A percentile compares a stretch with the other conserved stretches of the same genome.
phyloP scores from a whole-genome alignment of 75 land plant species.

The Ceratopteris richardii region DNA sequence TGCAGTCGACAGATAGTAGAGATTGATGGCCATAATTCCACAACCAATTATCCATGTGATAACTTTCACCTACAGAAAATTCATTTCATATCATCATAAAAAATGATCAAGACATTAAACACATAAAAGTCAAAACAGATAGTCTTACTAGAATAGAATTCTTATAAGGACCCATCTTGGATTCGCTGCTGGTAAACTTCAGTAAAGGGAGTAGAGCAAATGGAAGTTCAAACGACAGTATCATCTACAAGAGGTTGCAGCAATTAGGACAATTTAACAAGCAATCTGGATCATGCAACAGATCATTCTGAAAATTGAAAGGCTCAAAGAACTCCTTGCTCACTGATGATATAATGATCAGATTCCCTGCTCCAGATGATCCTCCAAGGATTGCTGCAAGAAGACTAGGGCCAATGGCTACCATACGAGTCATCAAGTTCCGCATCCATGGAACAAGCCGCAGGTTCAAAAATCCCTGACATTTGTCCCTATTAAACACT shows the following conservation, averaged over 20 bases:
- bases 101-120: not conserved
- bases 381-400: constrained; percentile 79
- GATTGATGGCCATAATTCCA: constrained; percentile 51
- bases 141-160: constrained; percentile 43
- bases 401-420: constrained; percentile 34
- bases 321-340: not conserved
- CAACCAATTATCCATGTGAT: constrained; percentile 56
- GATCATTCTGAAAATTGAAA: not conserved
- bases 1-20: constrained; percentile 37
- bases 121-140: too few relatives aligned
- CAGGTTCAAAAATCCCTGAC: constrained; percentile 65
- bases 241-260: constrained; percentile 44
- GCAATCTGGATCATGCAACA: constrained; percentile 41
- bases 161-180: constrained; percentile 72
- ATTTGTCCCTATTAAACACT: constrained; percentile 1
- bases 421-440: constrained; percentile 24
- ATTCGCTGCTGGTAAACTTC: constrained; percentile 84
- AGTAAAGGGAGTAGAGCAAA: constrained; percentile 90
- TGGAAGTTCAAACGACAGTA: constrained; percentile 84
- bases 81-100: constrained; percentile 42
- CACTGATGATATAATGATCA: constrained; percentile 76
- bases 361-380: constrained; percentile 71
- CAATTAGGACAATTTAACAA: constrained; percentile 23
- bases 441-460: constrained; percentile 60
- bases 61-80: constrained; percentile 48